Evolutionary conservation across 1,284 basidiomycete genomes (phyloP).

Genomic region (Wolfiporia cocos): DNA sequence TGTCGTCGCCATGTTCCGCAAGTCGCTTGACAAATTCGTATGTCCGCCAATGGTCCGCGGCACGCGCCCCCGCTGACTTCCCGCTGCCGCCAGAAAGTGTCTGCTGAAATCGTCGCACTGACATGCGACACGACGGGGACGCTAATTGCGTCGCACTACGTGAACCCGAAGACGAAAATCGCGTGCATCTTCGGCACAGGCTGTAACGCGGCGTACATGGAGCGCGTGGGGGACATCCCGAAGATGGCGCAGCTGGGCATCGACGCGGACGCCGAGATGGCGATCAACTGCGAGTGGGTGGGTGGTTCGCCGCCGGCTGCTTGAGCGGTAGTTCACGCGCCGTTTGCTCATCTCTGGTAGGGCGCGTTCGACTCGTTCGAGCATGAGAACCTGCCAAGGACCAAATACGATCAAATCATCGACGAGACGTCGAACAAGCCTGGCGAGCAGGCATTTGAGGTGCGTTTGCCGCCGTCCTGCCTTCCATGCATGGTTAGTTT

Average conservation of each 20-base stretch:
- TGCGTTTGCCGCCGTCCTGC: constrained; percentile 21
- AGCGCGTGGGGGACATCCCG: constrained; percentile 69
- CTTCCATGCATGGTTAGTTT: background rate
- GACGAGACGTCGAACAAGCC: constrained; percentile 96
- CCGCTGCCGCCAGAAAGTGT: constrained; percentile 45
- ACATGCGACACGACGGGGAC: constrained; percentile 99
- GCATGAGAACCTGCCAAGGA: constrained; percentile 91
- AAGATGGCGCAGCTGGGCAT: constrained; percentile 80
- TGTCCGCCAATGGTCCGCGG: constrained; percentile 17
- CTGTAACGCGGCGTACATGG: constrained; percentile 98
- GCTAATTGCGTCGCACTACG: constrained; percentile 95
- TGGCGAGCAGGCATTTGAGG: constrained; percentile 89
- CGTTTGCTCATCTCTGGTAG: constrained; percentile 32
- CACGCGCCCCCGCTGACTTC: constrained; percentile 1
- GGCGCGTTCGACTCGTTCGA: constrained; percentile 97
- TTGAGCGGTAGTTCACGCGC: background rate
- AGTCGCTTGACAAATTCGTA: constrained; percentile 74
- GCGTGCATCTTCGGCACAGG: constrained; percentile 98
- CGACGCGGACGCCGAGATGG: constrained; percentile 73
- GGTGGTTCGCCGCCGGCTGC: constrained; percentile 16
- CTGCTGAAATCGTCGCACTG: constrained; percentile 76
- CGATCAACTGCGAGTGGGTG: constrained; percentile 97
- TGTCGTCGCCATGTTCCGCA: constrained; percentile 88
- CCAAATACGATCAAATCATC: constrained; percentile 91
- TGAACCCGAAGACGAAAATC: constrained; percentile 86